Percentiles rank a stretch among this genome's conserved stretches.
Conservation (phyloP, 495 filamentous ascomycete genomes). For the Penicillium psychrofluorescens region DNA sequence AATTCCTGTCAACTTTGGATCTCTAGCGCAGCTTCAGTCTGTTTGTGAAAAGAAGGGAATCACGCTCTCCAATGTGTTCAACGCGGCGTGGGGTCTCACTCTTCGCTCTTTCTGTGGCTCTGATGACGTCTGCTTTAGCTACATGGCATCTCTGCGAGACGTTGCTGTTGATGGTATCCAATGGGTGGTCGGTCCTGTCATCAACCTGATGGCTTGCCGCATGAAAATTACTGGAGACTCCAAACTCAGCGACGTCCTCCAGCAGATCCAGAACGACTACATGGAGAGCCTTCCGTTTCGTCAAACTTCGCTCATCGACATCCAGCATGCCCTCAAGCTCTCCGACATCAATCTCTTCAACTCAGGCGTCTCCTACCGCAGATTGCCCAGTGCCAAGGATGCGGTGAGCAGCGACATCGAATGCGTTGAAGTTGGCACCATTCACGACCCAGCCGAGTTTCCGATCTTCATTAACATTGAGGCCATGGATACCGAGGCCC, state of each 20-base stretch:
- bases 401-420: slow-evolving; percentile 21
- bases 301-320: slow-evolving; percentile 45
- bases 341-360: slow-evolving; percentile 33
- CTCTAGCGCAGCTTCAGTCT: slow-evolving; percentile 21
- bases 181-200: slow-evolving; percentile 44
- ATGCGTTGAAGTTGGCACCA: slow-evolving; percentile 30
- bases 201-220: slow-evolving; percentile 48
- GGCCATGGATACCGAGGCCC: slow-evolving; percentile 32
- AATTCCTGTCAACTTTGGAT: slow-evolving; percentile 24
- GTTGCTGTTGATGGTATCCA: slow-evolving; percentile 36
- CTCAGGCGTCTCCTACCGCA: slow-evolving; percentile 39
- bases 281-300: slow-evolving; percentile 40
- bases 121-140: slow-evolving; percentile 48
- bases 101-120: slow-evolving; percentile 42
- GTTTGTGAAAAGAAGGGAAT: slow-evolving; percentile 41
- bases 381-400: slow-evolving; percentile 20
- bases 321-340: slow-evolving; percentile 41
- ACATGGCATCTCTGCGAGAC: slow-evolving; percentile 46
- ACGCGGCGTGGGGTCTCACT: slow-evolving; percentile 46
- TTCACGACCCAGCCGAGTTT: slow-evolving; percentile 52
- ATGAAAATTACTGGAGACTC: slow-evolving; percentile 26
- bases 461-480: slow-evolving; percentile 49
- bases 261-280: slow-evolving; percentile 42
- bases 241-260: slow-evolving; percentile 21
- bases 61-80: slow-evolving; percentile 46